Conservation (phyloP, 768 basidiomycete species). For the Auriscalpium orientale region DNA sequence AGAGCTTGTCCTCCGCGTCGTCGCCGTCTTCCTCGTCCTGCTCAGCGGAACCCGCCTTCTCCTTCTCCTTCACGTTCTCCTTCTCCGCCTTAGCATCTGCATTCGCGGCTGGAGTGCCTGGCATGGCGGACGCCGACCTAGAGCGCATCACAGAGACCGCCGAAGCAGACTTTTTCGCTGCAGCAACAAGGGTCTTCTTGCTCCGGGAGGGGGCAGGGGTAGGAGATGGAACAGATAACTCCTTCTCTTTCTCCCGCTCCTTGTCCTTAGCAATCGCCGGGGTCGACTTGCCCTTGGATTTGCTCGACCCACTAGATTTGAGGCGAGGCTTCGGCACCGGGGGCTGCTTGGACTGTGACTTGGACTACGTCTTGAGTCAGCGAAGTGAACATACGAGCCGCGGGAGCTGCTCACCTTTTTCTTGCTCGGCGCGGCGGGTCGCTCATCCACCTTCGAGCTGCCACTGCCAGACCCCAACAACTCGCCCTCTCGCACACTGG, state of each 20-base stretch:
- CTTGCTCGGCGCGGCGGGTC: slow-evolving; percentile 7
- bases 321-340: slow-evolving; percentile 25
- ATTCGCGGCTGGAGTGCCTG: slow-evolving; percentile 33
- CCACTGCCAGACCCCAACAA: background rate
- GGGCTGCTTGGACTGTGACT: slow-evolving; percentile 14
- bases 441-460: slow-evolving; percentile 11
- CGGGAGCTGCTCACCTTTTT: slow-evolving; percentile 17
- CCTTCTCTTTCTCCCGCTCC: background rate
- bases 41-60: slow-evolving; percentile 14
- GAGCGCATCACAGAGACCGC: slow-evolving; percentile 41
- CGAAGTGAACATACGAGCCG: background rate
- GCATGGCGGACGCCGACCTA: slow-evolving; percentile 65
- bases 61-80: slow-evolving; percentile 34
- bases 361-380: background rate
- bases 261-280: slow-evolving; percentile 14
- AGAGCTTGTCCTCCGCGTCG: slow-evolving; percentile 60
- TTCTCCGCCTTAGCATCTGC: slow-evolving; percentile 40
- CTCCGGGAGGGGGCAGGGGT: slow-evolving; percentile 14
- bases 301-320: slow-evolving; percentile 21
- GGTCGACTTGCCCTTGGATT: slow-evolving; percentile 19
- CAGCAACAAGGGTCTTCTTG: slow-evolving; percentile 20
- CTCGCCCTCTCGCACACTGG: slow-evolving; percentile 5
- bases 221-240: background rate
- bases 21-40: slow-evolving; percentile 34
- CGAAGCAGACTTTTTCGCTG: slow-evolving; percentile 23